Evolutionary conservation across 441 rosid species (phyloP).

Genomic region (Adansonia gregorii): DNA sequence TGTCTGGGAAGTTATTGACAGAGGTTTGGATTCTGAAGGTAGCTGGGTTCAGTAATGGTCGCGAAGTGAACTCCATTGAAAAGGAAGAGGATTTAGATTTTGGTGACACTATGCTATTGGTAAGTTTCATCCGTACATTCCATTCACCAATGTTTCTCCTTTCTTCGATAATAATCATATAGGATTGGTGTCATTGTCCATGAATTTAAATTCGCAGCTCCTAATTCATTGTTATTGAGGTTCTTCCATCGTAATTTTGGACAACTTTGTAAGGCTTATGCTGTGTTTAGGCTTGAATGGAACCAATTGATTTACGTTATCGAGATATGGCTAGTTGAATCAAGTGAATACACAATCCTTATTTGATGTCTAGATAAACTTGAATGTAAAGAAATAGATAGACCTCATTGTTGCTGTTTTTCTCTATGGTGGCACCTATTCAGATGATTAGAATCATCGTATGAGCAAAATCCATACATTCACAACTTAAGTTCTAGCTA

Average conservation of each 20-base stretch:
- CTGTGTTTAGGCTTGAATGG: not conserved
- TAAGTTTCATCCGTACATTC: constrained; percentile 27
- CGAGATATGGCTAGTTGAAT: not conserved
- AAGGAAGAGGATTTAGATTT: constrained; percentile 29
- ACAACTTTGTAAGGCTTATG: not conserved
- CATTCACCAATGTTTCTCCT: not conserved
- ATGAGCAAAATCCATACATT: not conserved
- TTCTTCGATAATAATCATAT: not conserved
- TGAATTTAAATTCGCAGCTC: not conserved
- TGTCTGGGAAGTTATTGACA: constrained; percentile 37
- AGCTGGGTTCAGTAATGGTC: constrained; percentile 38
- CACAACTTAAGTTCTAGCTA: not conserved
- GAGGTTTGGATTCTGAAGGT: constrained; percentile 52
- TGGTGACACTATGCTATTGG: constrained; percentile 30
- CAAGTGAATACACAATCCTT: not conserved
- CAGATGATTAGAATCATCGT: not conserved
- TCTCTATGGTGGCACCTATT: not conserved
- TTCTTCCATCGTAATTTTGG: not conserved
- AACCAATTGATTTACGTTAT: not conserved
- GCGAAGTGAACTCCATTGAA: constrained; percentile 23
- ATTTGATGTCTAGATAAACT: too few relatives aligned
- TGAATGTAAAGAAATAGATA: not conserved
- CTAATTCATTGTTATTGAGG: not conserved
- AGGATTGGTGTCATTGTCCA: not conserved
- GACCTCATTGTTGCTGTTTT: not conserved